Base-by-base conservation (phyloP, 2,329 filamentous ascomycete genomes). In the Bipolaris oryzae region DNA sequence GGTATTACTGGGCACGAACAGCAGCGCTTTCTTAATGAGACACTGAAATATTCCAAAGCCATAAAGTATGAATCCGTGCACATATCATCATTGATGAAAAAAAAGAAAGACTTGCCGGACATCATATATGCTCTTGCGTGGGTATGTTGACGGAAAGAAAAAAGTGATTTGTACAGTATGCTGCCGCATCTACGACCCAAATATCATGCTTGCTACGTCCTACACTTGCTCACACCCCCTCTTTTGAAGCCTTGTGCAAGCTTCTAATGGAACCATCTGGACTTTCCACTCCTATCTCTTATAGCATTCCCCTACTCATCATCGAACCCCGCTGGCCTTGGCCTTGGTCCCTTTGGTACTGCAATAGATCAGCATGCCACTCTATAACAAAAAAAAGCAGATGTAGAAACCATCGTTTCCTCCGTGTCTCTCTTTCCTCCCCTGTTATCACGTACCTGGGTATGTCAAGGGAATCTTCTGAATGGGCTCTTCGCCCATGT, bases 401-500 rank as follows among this genome's bases (percentile, higher is more conserved):
- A 1, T 11, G 10, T 20, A 3, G n/a, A 18, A 38, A 38, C 16
- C 15, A 15, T 39, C 6, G 15, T 11, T 5, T 3, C 25, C 15
- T 13, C 15, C 41, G n/a, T 33, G 11, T 4, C 10, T 20, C 13
- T 15, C 15, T 7, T 15, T 16, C 28, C 13, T 7, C 18, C n/a
- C n/a, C 16, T 6, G 28, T 13, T 34, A 13, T 21, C 34, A 85
- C 91, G 76, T 85, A 98, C 94, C 86, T 58, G 95, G 95, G 82
- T 98, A 99, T 75, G 92, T 96, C 77, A 93, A 80, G 31, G 95
- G 95, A 63, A 98, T 87, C 55, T 68, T 69, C 82, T 85, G 62
- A 85, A 80, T 62, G 87, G 55, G 84, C 67, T 87, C 80, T 75
- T 96, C 92, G 68, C 93, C 93, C 55, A 96, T 77, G 62, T 72